Evolutionary conservation across 83 land plant species (phyloP).

Genomic region (Isoetes engelmannii): DNA sequence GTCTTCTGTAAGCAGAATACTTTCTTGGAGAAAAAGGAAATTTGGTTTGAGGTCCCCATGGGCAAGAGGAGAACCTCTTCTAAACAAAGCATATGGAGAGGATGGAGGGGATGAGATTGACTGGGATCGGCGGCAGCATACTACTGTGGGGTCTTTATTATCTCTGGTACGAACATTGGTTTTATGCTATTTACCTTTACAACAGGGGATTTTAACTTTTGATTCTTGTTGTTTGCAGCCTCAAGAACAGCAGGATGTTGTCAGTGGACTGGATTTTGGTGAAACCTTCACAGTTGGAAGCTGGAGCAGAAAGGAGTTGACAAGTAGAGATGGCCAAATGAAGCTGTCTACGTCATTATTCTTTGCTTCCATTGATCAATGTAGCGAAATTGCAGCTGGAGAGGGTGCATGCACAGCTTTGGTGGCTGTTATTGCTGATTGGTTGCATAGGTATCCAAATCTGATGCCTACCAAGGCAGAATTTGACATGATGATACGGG

Average conservation of each 20-base stretch:
- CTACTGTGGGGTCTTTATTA: slow-evolving; percentile 9
- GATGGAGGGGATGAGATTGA: slow-evolving; percentile 42
- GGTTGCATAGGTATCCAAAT: slow-evolving; percentile 47
- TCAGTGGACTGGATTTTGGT: slow-evolving; percentile 22
- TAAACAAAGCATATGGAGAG: slow-evolving; percentile 39
- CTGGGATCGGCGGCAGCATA: slow-evolving; percentile 34
- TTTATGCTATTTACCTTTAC: neutral
- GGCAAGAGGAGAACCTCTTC: slow-evolving; percentile 29
- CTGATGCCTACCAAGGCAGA: slow-evolving; percentile 52
- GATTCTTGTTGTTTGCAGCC: slow-evolving; percentile 9
- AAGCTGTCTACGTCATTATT: slow-evolving; percentile 46
- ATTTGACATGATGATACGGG: slow-evolving; percentile 60
- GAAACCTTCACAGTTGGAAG: slow-evolving; percentile 35
- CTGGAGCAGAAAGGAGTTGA: slow-evolving; percentile 60
- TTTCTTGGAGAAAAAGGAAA: slow-evolving; percentile 33
- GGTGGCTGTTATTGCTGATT: slow-evolving; percentile 60
- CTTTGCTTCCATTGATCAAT: slow-evolving; percentile 83
- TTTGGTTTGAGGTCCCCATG: slow-evolving; percentile 29
- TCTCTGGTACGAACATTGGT: slow-evolving; percentile 6
- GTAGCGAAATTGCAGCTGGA: slow-evolving; percentile 67
- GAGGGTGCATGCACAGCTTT: slow-evolving; percentile 84
- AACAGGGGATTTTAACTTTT: neutral
- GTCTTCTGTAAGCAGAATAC: slow-evolving; percentile 25
- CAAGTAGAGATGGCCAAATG: slow-evolving; percentile 63
- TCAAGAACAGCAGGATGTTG: slow-evolving; percentile 14